A percentile compares a stretch with the other conserved stretches of the same genome.
These are phyloP conservation scores for Backusella morwellensis DNA, from an alignment of 192 early-diverging fungal species.

Conservation along the genomic window DNA sequence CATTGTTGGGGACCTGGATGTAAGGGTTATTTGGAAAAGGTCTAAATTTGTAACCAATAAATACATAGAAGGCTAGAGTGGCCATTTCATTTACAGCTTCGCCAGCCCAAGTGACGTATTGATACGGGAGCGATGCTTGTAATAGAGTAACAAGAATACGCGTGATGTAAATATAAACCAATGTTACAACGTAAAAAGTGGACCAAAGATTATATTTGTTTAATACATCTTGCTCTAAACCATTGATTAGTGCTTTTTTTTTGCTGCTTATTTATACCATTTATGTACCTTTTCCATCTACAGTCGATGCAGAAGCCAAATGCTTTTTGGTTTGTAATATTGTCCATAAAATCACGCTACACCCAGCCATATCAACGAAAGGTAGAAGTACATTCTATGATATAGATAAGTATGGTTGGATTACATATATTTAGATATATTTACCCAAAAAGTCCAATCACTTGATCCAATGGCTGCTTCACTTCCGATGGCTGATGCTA, in stretches of 20 bases:
- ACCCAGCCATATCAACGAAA: constrained; percentile 45
- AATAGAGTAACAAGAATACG: constrained; percentile 46
- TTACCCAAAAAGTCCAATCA: constrained; percentile 55
- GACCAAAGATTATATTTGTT: constrained; percentile 54
- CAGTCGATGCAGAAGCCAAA: constrained; percentile 40
- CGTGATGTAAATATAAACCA: constrained; percentile 51
- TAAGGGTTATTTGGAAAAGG: constrained; percentile 52
- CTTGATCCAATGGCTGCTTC: constrained; percentile 52
- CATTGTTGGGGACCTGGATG: constrained; percentile 11
- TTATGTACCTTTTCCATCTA: constrained; percentile 51
- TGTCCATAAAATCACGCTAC: constrained; percentile 47
- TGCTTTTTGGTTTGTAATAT: constrained; percentile 54
- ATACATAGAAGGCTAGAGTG: constrained; percentile 47
- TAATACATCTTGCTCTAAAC: constrained; percentile 41
- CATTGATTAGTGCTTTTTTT: not conserved
- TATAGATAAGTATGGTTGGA: not conserved
- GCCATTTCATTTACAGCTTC: constrained; percentile 46
- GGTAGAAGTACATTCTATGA: constrained; percentile 38
- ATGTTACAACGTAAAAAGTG: constrained; percentile 50
- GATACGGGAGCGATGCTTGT: constrained; percentile 47
- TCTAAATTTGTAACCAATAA: constrained; percentile 53
- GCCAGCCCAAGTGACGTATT: constrained; percentile 50
- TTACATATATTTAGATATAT: not conserved
- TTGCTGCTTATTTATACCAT: not conserved
- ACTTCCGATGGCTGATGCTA: constrained; percentile 42